Conservation (phyloP, 768 basidiomycete species). For the Collybia sp. region DNA sequence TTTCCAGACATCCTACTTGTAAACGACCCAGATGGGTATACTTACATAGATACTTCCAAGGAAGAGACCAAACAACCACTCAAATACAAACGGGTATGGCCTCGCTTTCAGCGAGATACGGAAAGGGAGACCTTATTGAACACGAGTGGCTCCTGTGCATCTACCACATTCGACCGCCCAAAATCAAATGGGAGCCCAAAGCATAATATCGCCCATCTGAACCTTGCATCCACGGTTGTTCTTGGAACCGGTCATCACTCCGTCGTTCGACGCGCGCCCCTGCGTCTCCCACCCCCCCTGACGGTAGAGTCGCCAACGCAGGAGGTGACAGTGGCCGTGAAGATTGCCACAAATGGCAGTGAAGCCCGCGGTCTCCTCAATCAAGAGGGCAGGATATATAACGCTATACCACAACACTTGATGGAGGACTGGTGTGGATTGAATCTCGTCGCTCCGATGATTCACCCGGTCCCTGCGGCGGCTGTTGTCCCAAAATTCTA, state of each 20-base stretch:
- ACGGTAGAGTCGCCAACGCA: constrained; percentile 14
- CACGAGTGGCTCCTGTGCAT: not conserved
- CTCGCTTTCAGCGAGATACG: constrained; percentile 2
- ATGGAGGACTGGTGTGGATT: constrained; percentile 29
- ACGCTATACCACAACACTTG: constrained; percentile 23
- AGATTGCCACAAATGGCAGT: constrained; percentile 24
- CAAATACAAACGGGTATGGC: constrained; percentile 14
- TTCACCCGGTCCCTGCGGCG: constrained; percentile 26
- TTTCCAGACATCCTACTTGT: constrained; percentile 18
- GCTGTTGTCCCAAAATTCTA: constrained; percentile 47
- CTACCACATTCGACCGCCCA: not conserved
- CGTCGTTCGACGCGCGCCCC: constrained; percentile 31
- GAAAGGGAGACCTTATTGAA: not conserved
- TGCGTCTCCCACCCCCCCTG: constrained; percentile 31
- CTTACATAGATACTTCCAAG: not conserved
- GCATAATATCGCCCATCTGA: constrained; percentile 6
- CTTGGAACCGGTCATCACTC: constrained; percentile 18
- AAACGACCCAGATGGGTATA: constrained; percentile 13
- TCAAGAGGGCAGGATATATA: constrained; percentile 28
- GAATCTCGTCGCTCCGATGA: constrained; percentile 21
- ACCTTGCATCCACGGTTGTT: constrained; percentile 12
- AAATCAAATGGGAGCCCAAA: not conserved
- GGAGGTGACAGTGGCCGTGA: constrained; percentile 27
- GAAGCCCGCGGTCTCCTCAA: constrained; percentile 18
- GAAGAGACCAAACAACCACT: not conserved